Conservation (phyloP, 352 stramenopile species). For the Phytophthora citrophthora region DNA sequence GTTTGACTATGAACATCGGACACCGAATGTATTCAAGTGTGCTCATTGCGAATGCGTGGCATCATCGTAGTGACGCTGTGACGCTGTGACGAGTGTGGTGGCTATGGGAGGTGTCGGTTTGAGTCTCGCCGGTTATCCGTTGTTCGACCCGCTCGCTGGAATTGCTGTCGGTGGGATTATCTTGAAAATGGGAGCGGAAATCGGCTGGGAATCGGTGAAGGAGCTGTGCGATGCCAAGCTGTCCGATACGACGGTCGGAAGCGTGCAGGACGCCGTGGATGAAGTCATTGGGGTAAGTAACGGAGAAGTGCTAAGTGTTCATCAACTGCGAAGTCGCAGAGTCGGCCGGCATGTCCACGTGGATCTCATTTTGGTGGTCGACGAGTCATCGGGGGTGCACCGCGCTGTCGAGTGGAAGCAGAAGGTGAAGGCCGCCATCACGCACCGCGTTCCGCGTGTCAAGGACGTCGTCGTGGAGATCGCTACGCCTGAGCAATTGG, state of each 20-base stretch:
- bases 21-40: slow-evolving; percentile 91
- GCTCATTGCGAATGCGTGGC: slow-evolving; percentile 97
- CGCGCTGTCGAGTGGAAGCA: slow-evolving; percentile 66
- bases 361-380: slow-evolving; percentile 63
- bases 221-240: slow-evolving; percentile 74
- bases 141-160: slow-evolving; percentile 72
- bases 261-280: slow-evolving; percentile 44
- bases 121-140: slow-evolving; percentile 61
- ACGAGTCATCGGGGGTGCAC: slow-evolving; percentile 31
- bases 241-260: slow-evolving; percentile 39
- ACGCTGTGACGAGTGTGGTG: slow-evolving; percentile 80
- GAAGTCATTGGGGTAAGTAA: slow-evolving; percentile 48
- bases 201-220: slow-evolving; percentile 62
- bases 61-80: slow-evolving; percentile 90
- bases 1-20: slow-evolving; percentile 91
- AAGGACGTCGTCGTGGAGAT: slow-evolving; percentile 76
- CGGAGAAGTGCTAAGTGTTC: slow-evolving; percentile 50
- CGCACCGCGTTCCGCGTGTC: slow-evolving; percentile 50
- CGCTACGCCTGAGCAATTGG: slow-evolving; percentile 35
- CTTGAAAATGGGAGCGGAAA: slow-evolving; percentile 78
- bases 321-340: slow-evolving; percentile 59
- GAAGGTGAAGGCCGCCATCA: slow-evolving; percentile 55
- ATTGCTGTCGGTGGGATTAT: slow-evolving; percentile 81
- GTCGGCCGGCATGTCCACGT: slow-evolving; percentile 68
- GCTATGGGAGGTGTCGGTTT: slow-evolving; percentile 71